Evolutionary conservation across 179 eudicot species (phyloP).

Genomic region (Patellifolia procumbens): DNA sequence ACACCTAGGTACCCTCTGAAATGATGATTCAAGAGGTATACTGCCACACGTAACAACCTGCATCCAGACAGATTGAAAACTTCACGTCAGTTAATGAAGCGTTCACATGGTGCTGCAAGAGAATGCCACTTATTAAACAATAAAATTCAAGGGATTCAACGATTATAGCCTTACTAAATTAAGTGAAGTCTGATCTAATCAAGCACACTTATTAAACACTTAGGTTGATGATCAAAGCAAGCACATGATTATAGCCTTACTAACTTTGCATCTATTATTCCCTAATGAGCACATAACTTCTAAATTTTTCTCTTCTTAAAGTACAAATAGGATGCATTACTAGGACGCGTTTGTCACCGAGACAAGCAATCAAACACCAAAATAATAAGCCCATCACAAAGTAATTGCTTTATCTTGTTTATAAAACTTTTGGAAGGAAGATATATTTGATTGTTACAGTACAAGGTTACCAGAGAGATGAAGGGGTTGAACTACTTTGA

Average conservation of each 20-base stretch:
- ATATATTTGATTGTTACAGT: not conserved
- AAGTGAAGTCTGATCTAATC: not conserved
- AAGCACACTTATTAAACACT: too few species aligned
- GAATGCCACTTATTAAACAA: not conserved
- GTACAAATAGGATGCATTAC: not conserved
- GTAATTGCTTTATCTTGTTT: not conserved
- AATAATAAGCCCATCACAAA: too few species aligned
- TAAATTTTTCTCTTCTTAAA: not conserved
- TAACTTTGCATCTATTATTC: not conserved
- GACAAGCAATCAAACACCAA: not conserved
- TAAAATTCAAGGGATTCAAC: not conserved
- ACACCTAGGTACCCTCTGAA: slow-evolving; percentile 80
- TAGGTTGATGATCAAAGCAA: too few species aligned
- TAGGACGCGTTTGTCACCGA: not conserved
- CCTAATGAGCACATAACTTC: not conserved
- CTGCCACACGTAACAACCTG: slow-evolving; percentile 98
- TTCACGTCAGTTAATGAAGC: not conserved
- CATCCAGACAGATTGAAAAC: slow-evolving; percentile 24
- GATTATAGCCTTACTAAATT: not conserved
- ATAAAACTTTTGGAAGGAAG: not conserved
- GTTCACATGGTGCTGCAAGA: not conserved
- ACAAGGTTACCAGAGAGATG: not conserved
- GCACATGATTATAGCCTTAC: too few species aligned
- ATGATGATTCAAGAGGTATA: slow-evolving; percentile 90
- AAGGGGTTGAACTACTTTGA: not conserved